Percentiles rank a stretch among this genome's conserved stretches.
Conservation (phyloP, 2,329 filamentous ascomycete species). For the Blumeria graminis region DNA sequence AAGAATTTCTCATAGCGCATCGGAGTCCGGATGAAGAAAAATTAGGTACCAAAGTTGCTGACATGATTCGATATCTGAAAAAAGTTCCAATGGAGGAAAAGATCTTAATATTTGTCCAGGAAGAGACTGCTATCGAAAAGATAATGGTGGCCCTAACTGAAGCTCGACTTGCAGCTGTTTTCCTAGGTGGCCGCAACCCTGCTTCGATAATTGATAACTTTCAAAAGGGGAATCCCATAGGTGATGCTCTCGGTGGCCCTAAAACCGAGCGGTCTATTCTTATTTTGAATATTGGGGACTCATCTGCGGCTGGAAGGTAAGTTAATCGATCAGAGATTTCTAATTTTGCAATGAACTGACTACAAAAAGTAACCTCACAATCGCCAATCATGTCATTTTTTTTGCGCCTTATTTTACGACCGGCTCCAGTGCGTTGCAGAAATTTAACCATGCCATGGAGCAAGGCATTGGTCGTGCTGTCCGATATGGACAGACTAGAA, state of each 20-base stretch:
- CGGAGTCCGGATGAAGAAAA: not conserved
- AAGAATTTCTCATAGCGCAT: not conserved
- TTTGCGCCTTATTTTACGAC: conserved; percentile 26
- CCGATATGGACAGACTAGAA: conserved; percentile 30
- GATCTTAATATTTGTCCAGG: conserved; percentile 31
- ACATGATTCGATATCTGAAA: conserved; percentile 21
- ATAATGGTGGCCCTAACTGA: conserved; percentile 15
- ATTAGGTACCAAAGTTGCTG: conserved; percentile 24
- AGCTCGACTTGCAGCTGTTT: conserved; percentile 15
- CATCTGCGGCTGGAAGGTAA: conserved; percentile 34
- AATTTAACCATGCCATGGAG: conserved; percentile 31
- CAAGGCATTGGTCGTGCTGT: conserved; percentile 38
- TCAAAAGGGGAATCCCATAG: conserved; percentile 14
- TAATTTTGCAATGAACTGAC: conserved; percentile 3
- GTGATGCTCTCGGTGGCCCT: not conserved
- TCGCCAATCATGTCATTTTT: conserved; percentile 41
- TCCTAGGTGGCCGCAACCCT: conserved; percentile 15
- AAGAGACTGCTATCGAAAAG: conserved; percentile 19
- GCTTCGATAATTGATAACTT: conserved; percentile 18
- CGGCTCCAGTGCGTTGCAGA: conserved; percentile 20
- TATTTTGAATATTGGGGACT: conserved; percentile 29
- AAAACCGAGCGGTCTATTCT: conserved; percentile 18
- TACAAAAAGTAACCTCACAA: conserved; percentile 29
- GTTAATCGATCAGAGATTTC: conserved; percentile 10
- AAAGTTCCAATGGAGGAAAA: conserved; percentile 20